Conservation (phyloP, 768 basidiomycete genomes). For the Pleurotus eryngii region DNA sequence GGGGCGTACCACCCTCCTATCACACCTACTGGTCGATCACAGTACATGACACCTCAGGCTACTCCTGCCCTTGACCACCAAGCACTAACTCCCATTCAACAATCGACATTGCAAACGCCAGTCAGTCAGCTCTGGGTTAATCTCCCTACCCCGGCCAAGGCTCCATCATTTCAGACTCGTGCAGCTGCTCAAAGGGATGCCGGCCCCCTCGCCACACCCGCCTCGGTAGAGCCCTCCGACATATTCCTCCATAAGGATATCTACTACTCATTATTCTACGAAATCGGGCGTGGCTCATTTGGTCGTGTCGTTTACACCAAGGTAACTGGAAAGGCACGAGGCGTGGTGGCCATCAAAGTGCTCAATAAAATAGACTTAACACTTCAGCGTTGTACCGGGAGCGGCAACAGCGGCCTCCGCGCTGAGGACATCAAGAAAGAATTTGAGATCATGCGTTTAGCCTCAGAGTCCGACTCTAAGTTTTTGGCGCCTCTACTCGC, state of each 20-base stretch:
- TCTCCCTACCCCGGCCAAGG: background rate
- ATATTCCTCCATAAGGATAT: background rate
- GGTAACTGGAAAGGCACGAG: background rate
- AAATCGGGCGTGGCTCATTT: conserved; percentile 1
- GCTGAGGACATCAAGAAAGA: background rate
- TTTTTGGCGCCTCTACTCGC: background rate
- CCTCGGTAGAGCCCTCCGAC: too few species aligned
- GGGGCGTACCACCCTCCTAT: too few species aligned
- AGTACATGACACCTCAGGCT: too few species aligned
- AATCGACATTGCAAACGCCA: background rate
- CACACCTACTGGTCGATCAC: too few species aligned
- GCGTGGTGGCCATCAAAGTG: conserved; percentile 1
- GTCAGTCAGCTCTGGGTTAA: background rate
- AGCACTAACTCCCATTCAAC: background rate
- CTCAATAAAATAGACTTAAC: background rate
- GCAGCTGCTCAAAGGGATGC: background rate
- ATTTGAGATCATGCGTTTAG: background rate
- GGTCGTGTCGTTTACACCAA: background rate
- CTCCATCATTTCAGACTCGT: too few species aligned
- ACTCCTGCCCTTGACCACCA: background rate
- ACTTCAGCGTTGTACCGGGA: background rate
- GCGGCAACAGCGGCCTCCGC: background rate
- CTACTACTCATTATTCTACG: background rate
- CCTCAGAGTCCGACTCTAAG: background rate
- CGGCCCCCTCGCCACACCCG: background rate